These are phyloP conservation scores for Blastobotrys elegans DNA, from an alignment of 1,139 yeast genomes.

Conservation along the genomic window DNA sequence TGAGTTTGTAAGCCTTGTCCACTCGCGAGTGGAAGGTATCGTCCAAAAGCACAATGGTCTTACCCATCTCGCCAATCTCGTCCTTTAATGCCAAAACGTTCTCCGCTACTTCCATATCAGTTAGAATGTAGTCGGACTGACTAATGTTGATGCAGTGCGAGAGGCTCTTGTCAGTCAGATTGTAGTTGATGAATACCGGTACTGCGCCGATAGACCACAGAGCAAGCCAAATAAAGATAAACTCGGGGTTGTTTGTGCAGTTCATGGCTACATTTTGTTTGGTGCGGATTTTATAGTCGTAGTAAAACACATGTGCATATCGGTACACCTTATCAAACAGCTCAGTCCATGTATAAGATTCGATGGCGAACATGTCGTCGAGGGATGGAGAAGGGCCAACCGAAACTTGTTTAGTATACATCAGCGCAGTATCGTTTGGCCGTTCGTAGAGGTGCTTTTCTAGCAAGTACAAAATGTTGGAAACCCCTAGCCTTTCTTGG, in stretches of 20 bases:
- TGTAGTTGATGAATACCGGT: slow-evolving; percentile 84
- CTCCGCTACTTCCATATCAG: slow-evolving; percentile 64
- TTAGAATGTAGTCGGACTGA: slow-evolving; percentile 57
- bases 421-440: slow-evolving; percentile 54
- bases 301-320: slow-evolving; percentile 58
- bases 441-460: slow-evolving; percentile 47
- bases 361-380: slow-evolving; percentile 56
- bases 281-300: slow-evolving; percentile 58
- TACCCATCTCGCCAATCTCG: slow-evolving; percentile 39
- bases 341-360: slow-evolving; percentile 63
- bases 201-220: slow-evolving; percentile 88
- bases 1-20: slow-evolving; percentile 41
- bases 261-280: slow-evolving; percentile 73
- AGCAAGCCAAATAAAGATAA: slow-evolving; percentile 75
- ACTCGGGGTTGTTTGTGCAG: slow-evolving; percentile 79
- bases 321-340: slow-evolving; percentile 60
- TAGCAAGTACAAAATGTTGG: slow-evolving; percentile 40
- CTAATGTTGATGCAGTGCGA: slow-evolving; percentile 77
- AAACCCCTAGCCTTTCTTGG: slow-evolving; percentile 4
- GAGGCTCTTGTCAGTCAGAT: slow-evolving; percentile 66
- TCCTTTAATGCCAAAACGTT: slow-evolving; percentile 52
- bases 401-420: slow-evolving; percentile 54
- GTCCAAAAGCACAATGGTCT: slow-evolving; percentile 50
- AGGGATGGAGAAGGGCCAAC: slow-evolving; percentile 16
- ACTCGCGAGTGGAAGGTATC: slow-evolving; percentile 40